These are phyloP conservation scores for Achaetomium macrosporum DNA, from an alignment of 2,329 filamentous ascomycete species.

Conservation along the genomic window DNA sequence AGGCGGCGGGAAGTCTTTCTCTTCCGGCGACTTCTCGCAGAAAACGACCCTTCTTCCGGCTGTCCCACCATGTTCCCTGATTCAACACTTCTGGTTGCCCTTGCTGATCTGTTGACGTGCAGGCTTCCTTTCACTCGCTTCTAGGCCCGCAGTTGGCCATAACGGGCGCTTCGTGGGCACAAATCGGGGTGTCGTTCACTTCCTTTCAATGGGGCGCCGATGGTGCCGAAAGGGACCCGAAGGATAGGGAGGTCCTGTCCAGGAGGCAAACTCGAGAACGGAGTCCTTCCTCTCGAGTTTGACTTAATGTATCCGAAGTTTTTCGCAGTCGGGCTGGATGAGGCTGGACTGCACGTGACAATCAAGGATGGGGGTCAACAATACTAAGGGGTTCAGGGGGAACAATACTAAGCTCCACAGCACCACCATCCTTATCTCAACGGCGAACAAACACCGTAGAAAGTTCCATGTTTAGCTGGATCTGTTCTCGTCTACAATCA, in stretches of 20 bases:
- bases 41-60: background rate
- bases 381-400: constrained; percentile 23
- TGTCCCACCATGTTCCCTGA: background rate
- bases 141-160: constrained; percentile 17
- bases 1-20: too few species aligned
- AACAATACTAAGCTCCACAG: constrained; percentile 29
- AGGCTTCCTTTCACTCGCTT: constrained; percentile 36
- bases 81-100: background rate
- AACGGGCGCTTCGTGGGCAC: background rate
- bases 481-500: background rate
- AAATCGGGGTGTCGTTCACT: background rate
- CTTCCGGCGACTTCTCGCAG: too few species aligned
- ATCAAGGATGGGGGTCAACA: constrained; percentile 21
- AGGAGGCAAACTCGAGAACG: background rate
- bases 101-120: constrained; percentile 10
- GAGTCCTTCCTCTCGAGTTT: background rate
- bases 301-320: background rate
- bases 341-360: background rate
- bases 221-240: background rate
- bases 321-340: background rate
- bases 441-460: background rate
- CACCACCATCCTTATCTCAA: constrained; percentile 10
- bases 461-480: background rate
- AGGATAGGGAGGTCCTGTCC: background rate
- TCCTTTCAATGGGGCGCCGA: background rate